Evolutionary conservation across 148 eudicot species (phyloP).

Genomic region (Nepenthes gracilis): DNA sequence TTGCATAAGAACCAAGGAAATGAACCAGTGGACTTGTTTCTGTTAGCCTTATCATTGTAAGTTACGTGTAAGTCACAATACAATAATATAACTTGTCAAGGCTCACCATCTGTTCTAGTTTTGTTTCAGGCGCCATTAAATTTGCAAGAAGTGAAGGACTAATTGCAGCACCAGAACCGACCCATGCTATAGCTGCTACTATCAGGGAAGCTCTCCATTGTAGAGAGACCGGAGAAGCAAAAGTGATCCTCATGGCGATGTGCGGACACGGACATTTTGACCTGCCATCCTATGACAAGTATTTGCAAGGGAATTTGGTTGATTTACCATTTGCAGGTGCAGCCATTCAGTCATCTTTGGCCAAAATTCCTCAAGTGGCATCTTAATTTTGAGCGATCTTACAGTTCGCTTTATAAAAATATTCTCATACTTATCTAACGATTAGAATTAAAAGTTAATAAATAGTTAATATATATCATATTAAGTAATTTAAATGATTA

Average conservation of each 20-base stretch:
- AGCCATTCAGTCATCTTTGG: slow-evolving; percentile 45
- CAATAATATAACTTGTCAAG: too few relatives aligned
- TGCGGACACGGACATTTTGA: slow-evolving; percentile 98
- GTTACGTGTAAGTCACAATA: too few relatives aligned
- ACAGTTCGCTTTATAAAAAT: too few relatives aligned
- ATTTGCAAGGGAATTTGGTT: slow-evolving; percentile 60
- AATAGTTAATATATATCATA: too few relatives aligned
- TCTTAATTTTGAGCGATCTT: neutral
- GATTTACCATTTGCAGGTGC: slow-evolving; percentile 63
- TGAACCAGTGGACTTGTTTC: too few relatives aligned
- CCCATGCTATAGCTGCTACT: slow-evolving; percentile 87
- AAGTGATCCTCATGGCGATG: slow-evolving; percentile 93
- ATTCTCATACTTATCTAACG: too few relatives aligned
- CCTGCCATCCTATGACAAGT: slow-evolving; percentile 73
- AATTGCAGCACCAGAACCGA: slow-evolving; percentile 94
- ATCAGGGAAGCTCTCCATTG: slow-evolving; percentile 94
- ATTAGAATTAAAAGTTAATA: too few relatives aligned
- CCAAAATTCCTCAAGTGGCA: slow-evolving; percentile 42
- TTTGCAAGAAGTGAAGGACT: slow-evolving; percentile 92
- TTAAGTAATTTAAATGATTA: too few relatives aligned
- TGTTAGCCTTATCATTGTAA: too few relatives aligned
- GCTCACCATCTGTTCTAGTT: too few relatives aligned
- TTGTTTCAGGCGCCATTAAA: slow-evolving; percentile 65
- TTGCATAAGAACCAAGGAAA: too few relatives aligned
- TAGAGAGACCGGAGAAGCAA: slow-evolving; percentile 78